Base-by-base conservation (phyloP, 2,329 filamentous ascomycete genomes). In the Emmonsiellopsis sp. region DNA sequence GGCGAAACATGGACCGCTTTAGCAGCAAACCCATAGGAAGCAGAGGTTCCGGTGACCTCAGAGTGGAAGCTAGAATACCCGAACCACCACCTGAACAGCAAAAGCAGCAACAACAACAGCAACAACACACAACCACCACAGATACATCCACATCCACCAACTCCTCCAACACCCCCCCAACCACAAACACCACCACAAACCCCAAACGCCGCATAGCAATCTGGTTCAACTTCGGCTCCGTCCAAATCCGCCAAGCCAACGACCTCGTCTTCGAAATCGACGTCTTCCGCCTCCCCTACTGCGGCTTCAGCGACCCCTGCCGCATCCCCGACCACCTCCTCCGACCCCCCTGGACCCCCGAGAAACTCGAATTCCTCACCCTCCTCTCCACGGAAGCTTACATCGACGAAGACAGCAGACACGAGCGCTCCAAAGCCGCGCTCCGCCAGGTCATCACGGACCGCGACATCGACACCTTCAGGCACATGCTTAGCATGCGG, bases 301-400 rank as follows among this genome's bases (percentile, higher is more conserved):
- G 66, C 40, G 55, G 57, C 8, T 53, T 53, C 3, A 32, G 37
- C 0, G 51, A 58, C 1, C 65, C 67, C 1, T 63, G 64, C 2
- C 63, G 65, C 6, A 67, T 75, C 42, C 72, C 72, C 0, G 65
- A 71, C 43, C 67, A 68, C 48, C 53, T 75, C 1, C 65, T 75
- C 2, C 53, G 59, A 7, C 44, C 58, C 0, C 70, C 71, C 3
- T 75, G 71, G 71, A 71, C 69, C 0, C 59, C 65, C 5, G 53
- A 64, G 7, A 70, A 72, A 40, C 60, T 74, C 5, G 65, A 69
- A 30, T 65, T 75, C 8, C 62, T 75, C 2, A 59, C 66, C 11
- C 55, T 75, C 0, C 57, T 75, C 0, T 63, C 68, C 1, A 54
- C 56, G 11, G 65, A 67, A 31, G 68, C 70, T 5, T 71, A 68